These are phyloP conservation scores for Rhytidhysteron rufulum DNA, from an alignment of 2,329 filamentous ascomycete genomes.

Conservation along the genomic window DNA sequence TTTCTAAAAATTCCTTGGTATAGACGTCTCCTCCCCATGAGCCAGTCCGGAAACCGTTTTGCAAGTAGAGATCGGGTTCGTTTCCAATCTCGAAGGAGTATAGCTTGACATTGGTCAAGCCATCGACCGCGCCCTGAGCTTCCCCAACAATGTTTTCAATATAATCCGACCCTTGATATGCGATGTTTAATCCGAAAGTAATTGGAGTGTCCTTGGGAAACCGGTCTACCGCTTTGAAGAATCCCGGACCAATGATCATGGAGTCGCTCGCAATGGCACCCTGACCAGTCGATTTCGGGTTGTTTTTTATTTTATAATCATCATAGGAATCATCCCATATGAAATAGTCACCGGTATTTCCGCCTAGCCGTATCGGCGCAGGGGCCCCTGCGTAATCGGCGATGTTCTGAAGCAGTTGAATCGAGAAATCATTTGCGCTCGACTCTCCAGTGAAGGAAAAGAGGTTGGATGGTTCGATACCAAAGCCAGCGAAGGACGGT, in stretches of 20 bases:
- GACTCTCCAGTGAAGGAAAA: slow-evolving; percentile 48
- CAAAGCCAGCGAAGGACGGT: slow-evolving; percentile 48
- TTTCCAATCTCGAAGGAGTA: slow-evolving; percentile 44
- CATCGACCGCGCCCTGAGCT: slow-evolving; percentile 37
- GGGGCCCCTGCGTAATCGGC: slow-evolving; percentile 48
- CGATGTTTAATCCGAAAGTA: slow-evolving; percentile 50
- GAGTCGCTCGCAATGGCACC: slow-evolving; percentile 41
- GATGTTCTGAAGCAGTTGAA: slow-evolving; percentile 49
- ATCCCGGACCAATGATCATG: slow-evolving; percentile 46
- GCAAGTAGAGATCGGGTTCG: slow-evolving; percentile 40
- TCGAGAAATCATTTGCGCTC: slow-evolving; percentile 40
- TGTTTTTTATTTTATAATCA: slow-evolving; percentile 35
- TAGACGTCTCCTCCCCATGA: slow-evolving; percentile 44
- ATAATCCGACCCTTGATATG: slow-evolving; percentile 45
- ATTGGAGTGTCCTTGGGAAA: slow-evolving; percentile 49
- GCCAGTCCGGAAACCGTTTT: slow-evolving; percentile 45
- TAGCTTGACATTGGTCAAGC: slow-evolving; percentile 36
- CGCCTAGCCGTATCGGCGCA: slow-evolving; percentile 48
- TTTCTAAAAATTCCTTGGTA: slow-evolving; percentile 44
- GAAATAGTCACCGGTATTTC: slow-evolving; percentile 52
- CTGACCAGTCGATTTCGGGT: slow-evolving; percentile 37
- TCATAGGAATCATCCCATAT: slow-evolving; percentile 38
- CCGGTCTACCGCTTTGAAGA: slow-evolving; percentile 46
- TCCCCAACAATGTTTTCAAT: slow-evolving; percentile 40
- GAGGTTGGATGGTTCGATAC: slow-evolving; percentile 52